Base-by-base conservation (phyloP, 768 basidiomycete species). In the Lactarius deliciosus region DNA sequence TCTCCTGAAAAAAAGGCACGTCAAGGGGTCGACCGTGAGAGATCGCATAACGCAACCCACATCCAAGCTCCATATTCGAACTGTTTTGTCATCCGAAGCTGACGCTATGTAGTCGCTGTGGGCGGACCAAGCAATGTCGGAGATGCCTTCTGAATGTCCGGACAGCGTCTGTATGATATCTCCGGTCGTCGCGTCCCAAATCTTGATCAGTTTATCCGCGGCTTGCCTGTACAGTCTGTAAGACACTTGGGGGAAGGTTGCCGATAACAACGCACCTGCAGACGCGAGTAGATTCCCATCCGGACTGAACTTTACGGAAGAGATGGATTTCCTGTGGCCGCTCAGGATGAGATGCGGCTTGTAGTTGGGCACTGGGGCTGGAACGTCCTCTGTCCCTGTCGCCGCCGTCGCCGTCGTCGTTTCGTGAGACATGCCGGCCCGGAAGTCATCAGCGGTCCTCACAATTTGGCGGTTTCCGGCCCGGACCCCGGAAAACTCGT, bases 51-150 rank as follows among this genome's bases (percentile, higher is more conserved):
- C 22, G 69, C 73, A 54, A 68, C 90, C 91, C 62, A 81, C 75
- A 71, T 91, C 87, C 72, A 91, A 77, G 73, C 86, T 85, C 95
- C 95, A 96, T 66, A 97, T 84, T 36, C 88, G 83, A 64, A 96
- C 85, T 0, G 91, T 90, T 71, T 91, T 90, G 77, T 98, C 96
- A 75, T 99, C 96, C 5, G 94, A 96, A 0, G 93, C 95, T 47
- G 93, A 93, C 0, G 96, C 95, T 41, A 98, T 76, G 73, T 88
- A 90, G 63, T 89, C 84, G 28, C 87, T 88, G 74, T 96, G 91
- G 63, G 79, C 79, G 0, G 94, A 92, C 91, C 95, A 96, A 20
- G 93, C 90, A 67, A 98, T 78, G 73, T 96, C 93, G 57, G 93
- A 95, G 68, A 98, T 86, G 1, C 96, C 96, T 74, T 88, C 83